phyloP scores from a whole-genome alignment of 805 yeast species.

The Metschnikowia cerradonensis region DNA sequence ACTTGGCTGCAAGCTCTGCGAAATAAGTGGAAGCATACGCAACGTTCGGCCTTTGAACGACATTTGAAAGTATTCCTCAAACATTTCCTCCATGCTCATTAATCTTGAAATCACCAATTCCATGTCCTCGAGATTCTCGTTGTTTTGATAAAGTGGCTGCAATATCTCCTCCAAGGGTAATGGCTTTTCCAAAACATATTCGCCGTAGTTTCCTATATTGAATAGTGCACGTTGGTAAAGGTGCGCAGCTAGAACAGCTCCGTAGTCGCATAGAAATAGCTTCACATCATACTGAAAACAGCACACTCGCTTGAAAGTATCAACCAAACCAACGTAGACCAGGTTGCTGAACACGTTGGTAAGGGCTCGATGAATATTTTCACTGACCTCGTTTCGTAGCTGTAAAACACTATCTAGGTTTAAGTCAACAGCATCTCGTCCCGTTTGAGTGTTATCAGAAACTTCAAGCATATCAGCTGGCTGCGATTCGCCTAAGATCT shows the following conservation, averaged over 20 bases:
- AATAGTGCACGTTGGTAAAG: constrained; percentile 78
- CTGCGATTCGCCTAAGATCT: background rate
- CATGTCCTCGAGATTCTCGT: constrained; percentile 15
- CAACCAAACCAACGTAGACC: constrained; percentile 80
- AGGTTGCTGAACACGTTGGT: constrained; percentile 67
- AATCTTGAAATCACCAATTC: constrained; percentile 19
- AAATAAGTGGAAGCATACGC: constrained; percentile 59
- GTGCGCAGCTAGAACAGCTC: constrained; percentile 58
- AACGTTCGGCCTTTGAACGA: constrained; percentile 35
- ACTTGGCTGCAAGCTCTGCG: constrained; percentile 62
- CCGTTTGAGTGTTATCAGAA: background rate
- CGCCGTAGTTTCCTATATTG: constrained; percentile 81
- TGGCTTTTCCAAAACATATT: constrained; percentile 22
- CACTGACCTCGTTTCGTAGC: constrained; percentile 50
- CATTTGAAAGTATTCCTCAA: constrained; percentile 65
- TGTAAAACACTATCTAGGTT: constrained; percentile 55
- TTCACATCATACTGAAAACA: constrained; percentile 84
- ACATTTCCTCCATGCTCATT: constrained; percentile 66
- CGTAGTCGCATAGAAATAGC: constrained; percentile 77
- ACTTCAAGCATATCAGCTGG: background rate
- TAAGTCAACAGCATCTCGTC: constrained; percentile 35
- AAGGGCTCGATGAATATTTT: constrained; percentile 45
- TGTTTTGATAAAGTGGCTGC: constrained; percentile 29
- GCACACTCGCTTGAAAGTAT: constrained; percentile 60
- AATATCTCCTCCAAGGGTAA: constrained; percentile 32